A percentile compares a stretch with the other conserved stretches of the same genome.
These are phyloP conservation scores for Amanita thiersii DNA, from an alignment of 768 basidiomycete species.

Conservation along the genomic window DNA sequence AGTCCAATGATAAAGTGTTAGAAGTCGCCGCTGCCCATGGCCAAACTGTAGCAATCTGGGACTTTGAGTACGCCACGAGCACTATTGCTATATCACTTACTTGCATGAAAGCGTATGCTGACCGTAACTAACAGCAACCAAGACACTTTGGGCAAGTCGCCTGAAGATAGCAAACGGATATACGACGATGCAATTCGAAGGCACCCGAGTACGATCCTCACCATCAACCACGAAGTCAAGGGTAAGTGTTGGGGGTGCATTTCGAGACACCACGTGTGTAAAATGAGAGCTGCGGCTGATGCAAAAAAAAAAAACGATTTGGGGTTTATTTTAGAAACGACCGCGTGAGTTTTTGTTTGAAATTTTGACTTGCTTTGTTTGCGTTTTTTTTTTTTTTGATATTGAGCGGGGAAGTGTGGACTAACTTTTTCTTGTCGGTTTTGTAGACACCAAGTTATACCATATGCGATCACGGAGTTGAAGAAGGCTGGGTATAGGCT, in stretches of 20 bases:
- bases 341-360: constrained; percentile 15
- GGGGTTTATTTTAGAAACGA: constrained; percentile 11
- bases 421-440: not conserved
- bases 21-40: constrained; percentile 10
- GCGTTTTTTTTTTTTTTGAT: not conserved
- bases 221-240: constrained; percentile 31
- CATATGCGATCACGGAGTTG: constrained; percentile 29
- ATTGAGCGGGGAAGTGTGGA: not conserved
- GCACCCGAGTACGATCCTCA: constrained; percentile 28
- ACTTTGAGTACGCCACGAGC: constrained; percentile 15
- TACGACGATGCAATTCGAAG: constrained; percentile 19
- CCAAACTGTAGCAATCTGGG: constrained; percentile 14
- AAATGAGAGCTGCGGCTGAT: too few species aligned
- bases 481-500: constrained; percentile 31
- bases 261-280: constrained; percentile 4
- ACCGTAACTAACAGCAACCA: constrained; percentile 21
- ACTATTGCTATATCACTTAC: not conserved
- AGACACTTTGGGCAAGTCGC: constrained; percentile 25
- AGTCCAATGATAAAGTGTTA: constrained; percentile 11
- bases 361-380: too few species aligned
- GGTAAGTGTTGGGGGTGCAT: constrained; percentile 13
- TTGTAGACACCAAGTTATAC: constrained; percentile 24
- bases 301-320: too few species aligned
- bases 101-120: not conserved
- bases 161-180: constrained; percentile 18